Base-by-base conservation (phyloP, 2,329 filamentous ascomycete species). In the Curvularia sp. region DNA sequence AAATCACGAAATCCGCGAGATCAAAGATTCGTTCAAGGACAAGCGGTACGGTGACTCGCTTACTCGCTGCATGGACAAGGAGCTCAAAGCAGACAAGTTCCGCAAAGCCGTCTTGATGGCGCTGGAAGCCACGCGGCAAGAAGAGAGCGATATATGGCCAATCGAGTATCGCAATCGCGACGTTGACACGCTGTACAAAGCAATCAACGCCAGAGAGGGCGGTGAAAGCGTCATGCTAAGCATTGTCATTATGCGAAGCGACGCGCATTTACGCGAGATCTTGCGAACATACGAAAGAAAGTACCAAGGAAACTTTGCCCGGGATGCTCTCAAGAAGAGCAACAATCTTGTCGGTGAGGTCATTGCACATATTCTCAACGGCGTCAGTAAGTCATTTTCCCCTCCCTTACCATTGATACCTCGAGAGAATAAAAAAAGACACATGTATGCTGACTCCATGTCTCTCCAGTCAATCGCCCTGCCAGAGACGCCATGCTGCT, bases 51-150 rank as follows among this genome's bases (percentile, higher is more conserved):
- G 84, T 50, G 91, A 98, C 77, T 90, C 87, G 62, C 80, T 98
- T 51, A 85, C 85, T 53, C 87, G 87, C 69, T 97, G 93, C 78
- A 96, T 98, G 90, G 89, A 90, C 74, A 91, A 89, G 48, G 95
- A 99, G 79, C 83, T 99, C 36, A 94, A 93, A 71, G 92, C 95
- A 63, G 93, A 98, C 78, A 98, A 98, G 78, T 99, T 98, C 80
- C 93, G 96, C 62, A 89, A 88, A 63, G 93, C 93, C 0, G 88
- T 99, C 3, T 74, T 98, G 58, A 83, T 93, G 73, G 92, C 91
- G 6, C 83, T 99, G 0, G 92, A 97, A 56, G 93, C 90, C 75
- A 82, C 86, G 55, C 81, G 93, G 10, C 95, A 97, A 86, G 90
- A 95, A 65, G 93, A 98, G 64, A 83, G 81, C 19, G 89, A 93